Evolutionary conservation across 2,329 filamentous ascomycete species (phyloP), one percentile per base, ranked within the genome.

Genomic region (Penicillium nordicum): DNA sequence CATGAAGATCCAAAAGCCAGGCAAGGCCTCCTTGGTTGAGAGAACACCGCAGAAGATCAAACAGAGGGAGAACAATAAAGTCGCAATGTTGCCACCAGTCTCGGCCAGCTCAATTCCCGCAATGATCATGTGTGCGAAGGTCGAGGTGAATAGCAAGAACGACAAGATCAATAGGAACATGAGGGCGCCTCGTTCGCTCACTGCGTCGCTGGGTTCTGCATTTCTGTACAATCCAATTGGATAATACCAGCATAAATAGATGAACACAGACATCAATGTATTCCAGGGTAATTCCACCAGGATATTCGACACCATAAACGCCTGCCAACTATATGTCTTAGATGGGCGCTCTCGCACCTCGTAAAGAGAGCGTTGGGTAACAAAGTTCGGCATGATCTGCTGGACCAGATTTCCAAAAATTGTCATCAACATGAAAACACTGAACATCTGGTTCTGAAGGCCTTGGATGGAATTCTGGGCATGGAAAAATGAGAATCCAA

Each of bases 401-500:
- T 84, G 80, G 1, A 82, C 79, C 18, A 84, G 67, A 4, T 78
- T 79, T 1, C 82, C 81, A 68, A 84, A 84, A 37, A 81, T 77
- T 3, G 78, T 76, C 63, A 78, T 79, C 50, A 93, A 76, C 81
- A 93, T 89, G 81, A 95, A 95, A 62, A 94, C 88, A 69, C 86
- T 83, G 71, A 95, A 95, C 80, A 93, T 87, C 65, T 92, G 88
- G 76, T 94, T 92, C 74, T 93, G 89, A 12, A 95, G 79, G 51
- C 90, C 91, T 69, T 92, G 88, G 41, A 88, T 82, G 10, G 84
- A 86, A 74, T 87, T 87, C 30, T 85, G 84, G 1, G 88, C 85
- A 40, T 84, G 81, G 80, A 84, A 90, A 75, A 94, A 92, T 51
- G 88, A 87, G 72, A 92, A 91, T 30, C 90, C 90, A 66, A 94